phyloP scores from a whole-genome alignment of 1,284 basidiomycete species.

The Melampsora medusae region DNA sequence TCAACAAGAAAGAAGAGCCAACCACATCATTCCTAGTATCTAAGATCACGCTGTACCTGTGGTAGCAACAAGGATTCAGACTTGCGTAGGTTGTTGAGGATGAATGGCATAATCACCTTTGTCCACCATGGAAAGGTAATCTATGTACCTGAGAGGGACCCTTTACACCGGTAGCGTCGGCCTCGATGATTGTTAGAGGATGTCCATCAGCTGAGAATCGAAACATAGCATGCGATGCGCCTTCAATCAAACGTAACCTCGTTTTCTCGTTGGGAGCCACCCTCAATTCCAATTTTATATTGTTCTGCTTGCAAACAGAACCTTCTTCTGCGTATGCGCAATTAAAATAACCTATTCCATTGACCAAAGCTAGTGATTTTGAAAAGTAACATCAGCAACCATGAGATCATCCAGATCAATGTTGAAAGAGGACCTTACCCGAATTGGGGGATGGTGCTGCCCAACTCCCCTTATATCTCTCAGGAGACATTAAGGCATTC shows the following conservation, averaged over 20 bases:
- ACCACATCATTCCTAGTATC: slow-evolving; percentile 49
- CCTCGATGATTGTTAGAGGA: slow-evolving; percentile 45
- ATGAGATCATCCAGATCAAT: background rate
- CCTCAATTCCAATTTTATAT: slow-evolving; percentile 7
- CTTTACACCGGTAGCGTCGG: slow-evolving; percentile 26
- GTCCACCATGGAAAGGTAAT: slow-evolving; percentile 49
- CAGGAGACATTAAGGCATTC: slow-evolving; percentile 41
- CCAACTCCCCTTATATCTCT: slow-evolving; percentile 49
- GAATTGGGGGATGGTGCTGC: slow-evolving; percentile 56
- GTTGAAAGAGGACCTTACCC: slow-evolving; percentile 49
- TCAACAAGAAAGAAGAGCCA: slow-evolving; percentile 52
- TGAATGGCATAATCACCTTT: slow-evolving; percentile 46
- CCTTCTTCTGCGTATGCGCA: slow-evolving; percentile 12
- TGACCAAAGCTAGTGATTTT: slow-evolving; percentile 16
- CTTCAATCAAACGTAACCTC: slow-evolving; percentile 62
- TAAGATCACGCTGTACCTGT: slow-evolving; percentile 52
- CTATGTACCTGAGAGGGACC: slow-evolving; percentile 45
- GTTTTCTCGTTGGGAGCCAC: slow-evolving; percentile 21
- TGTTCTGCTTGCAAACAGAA: background rate
- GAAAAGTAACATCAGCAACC: background rate
- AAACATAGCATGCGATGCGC: slow-evolving; percentile 55
- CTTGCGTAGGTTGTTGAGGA: background rate
- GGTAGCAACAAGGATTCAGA: background rate
- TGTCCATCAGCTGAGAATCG: slow-evolving; percentile 49
- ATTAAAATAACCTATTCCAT: slow-evolving; percentile 31